A percentile compares a stretch with the other conserved stretches of the same genome.
phyloP scores from a whole-genome alignment of 257 asterid genomes.

The Nemophila menziesii region DNA sequence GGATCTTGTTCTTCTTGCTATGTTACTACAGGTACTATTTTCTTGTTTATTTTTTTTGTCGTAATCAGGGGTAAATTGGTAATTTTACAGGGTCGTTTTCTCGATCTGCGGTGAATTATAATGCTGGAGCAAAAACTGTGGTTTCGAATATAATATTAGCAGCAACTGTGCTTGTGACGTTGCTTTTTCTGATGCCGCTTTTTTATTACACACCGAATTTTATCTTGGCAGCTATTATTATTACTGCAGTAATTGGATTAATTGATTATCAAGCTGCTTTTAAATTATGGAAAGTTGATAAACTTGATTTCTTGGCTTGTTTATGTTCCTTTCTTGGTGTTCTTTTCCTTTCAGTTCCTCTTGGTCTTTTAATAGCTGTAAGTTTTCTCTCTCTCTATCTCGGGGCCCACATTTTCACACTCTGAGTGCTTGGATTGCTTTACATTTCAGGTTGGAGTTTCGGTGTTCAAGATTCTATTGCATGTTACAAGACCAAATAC shows the following conservation, averaged over 20 bases:
- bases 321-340: slow-evolving; percentile 80
- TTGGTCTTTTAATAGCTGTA: slow-evolving; percentile 91
- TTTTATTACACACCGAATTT: slow-evolving; percentile 80
- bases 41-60: not conserved
- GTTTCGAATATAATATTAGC: slow-evolving; percentile 86
- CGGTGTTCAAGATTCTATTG: slow-evolving; percentile 80
- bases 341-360: slow-evolving; percentile 89
- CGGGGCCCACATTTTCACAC: too few species aligned
- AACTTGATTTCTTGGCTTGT: slow-evolving; percentile 82
- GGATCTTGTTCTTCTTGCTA: slow-evolving; percentile 93
- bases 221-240: slow-evolving; percentile 76
- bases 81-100: slow-evolving; percentile 76
- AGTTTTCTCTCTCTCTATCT: slow-evolving; percentile 11
- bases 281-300: slow-evolving; percentile 82
- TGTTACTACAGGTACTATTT: slow-evolving; percentile 63
- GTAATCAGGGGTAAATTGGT: not conserved
- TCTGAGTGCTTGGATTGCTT: not conserved
- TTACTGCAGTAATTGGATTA: slow-evolving; percentile 82
- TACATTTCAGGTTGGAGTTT: slow-evolving; percentile 62
- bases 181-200: slow-evolving; percentile 83
- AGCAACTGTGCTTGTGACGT: slow-evolving; percentile 59
- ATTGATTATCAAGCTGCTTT: slow-evolving; percentile 69
- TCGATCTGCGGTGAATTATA: slow-evolving; percentile 85
- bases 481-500: slow-evolving; percentile 92
- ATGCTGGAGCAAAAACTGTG: slow-evolving; percentile 77